Evolutionary conservation across 148 eudicot genomes (phyloP), one percentile per base, ranked within the genome.

Genomic region (Fagopyrum esculentum): DNA sequence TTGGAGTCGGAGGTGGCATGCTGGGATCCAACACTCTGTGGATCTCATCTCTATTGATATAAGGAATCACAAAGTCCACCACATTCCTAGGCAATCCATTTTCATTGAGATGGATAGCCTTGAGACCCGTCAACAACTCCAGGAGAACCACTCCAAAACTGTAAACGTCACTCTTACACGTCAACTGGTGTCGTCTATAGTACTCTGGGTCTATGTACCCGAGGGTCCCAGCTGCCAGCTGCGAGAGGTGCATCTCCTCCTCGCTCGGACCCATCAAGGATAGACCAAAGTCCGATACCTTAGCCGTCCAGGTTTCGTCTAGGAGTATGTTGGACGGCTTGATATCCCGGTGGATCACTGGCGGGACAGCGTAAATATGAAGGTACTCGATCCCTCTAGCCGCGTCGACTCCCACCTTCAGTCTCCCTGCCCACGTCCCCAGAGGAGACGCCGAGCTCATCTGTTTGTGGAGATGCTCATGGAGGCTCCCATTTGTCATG

Each of bases 201-300:
- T 94, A 94, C 79, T 87, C 96, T 0, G 98, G 98, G 64, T 94
- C 98, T 64, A 91, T 85, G 74, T 91, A 91, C 2, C 98, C 97
- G 6, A 92, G 74, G 0, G 96, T 90, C 45, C 97, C 97, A 0
- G 97, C 97, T 0, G 96, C 91, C 15, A 74, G 75, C 1, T 85
- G 76, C 5, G 93, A 89, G 3, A 91, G 85, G 77, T 94, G 89
- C 2, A 87, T 47, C 76, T 74, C 85, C 9, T 84, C 93, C 0
- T 85, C 88, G 9, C 55, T 69, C 0, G 95, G 95, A 7, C 95
- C 88, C 89, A 86, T 77, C 74, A 90, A 55, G 6, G 98, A 94
- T 29, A 94, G 72, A 9, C 98, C 98, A 44, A 94, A 94, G 79
- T 94, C 98, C 0, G 98, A 94, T 2, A 94, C 97, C 76, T 86